Base-by-base conservation (phyloP, 1,284 basidiomycete genomes). In the Rhodotorula glutinis region DNA sequence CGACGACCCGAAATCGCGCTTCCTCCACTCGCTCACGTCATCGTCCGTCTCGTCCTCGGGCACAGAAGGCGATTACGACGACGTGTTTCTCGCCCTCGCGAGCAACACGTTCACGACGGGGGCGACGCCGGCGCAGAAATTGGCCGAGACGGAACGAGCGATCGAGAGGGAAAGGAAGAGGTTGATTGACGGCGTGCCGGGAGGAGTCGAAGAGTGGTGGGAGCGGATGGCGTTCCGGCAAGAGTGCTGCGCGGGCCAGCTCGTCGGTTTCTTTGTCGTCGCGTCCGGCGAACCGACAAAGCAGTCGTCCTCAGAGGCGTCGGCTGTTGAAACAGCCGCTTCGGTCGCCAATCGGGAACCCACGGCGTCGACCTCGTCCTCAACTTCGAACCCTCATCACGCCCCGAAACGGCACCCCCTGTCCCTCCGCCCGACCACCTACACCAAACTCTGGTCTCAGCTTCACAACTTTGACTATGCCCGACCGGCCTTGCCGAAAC, bases 201-300 rank as follows among this genome's bases (percentile, higher is more conserved):
- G 65, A 0, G 70, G 72, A 1, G 55, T 85, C 40, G 88, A 87
- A 58, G 92, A 95, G 76, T 97, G 93, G 79, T 95, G 92, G 90
- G 91, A 93, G 78, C 83, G 91, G 21, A 92, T 97, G 88, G 91
- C 88, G 33, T 94, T 90, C 79, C 84, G 93, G 43, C 93, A 96
- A 76, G 93, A 97, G 78, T 96, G 93, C 76, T 84, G 88, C 53
- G 87, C 70, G 83, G 92, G 82, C 4, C 89, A 90, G 7, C 83
- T 94, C 19, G 94, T 91, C 2, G 92, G 89, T 0, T 97, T 97
- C 81, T 95, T 96, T 78, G 84, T 85, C 23, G 78, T 91, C 38
- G 72, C 66, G 1, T 30, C n/a, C 23, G 62, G 62, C n/a, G 62
- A 63, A 41, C 55, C 62, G 5, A 0, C 38, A 2, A 38, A 7